Conservation (phyloP, 306 rosid species). For the Inga laurina region DNA sequence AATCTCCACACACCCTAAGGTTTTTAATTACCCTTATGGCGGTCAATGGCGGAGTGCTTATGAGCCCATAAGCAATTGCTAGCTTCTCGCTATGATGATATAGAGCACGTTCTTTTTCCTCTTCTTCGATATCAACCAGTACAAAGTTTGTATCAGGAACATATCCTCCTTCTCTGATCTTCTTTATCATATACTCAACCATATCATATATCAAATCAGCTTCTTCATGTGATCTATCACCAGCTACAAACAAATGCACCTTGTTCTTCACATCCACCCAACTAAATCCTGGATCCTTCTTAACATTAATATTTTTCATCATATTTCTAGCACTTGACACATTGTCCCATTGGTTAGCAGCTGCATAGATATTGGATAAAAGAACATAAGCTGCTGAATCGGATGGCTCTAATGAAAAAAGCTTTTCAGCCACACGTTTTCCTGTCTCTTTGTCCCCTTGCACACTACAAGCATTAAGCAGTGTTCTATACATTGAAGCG, state of each 20-base stretch:
- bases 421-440: not conserved
- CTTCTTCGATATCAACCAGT: conserved; percentile 68
- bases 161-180: conserved; percentile 31
- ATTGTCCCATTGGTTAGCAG: not conserved
- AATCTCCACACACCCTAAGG: not conserved
- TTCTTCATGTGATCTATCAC: conserved; percentile 70
- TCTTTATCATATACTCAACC: conserved; percentile 58
- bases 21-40: not conserved
- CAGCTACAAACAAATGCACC: conserved; percentile 75
- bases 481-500: not conserved
- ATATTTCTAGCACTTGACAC: not conserved
- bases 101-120: conserved; percentile 66
- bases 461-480: not conserved
- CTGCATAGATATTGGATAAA: conserved; percentile 1
- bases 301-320: not conserved
- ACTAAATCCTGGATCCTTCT: not conserved
- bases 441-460: conserved; percentile 3
- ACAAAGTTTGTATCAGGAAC: conserved; percentile 67
- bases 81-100: conserved; percentile 33
- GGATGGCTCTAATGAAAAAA: not conserved
- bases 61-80: not conserved
- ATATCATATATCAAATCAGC: conserved; percentile 53
- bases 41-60: not conserved
- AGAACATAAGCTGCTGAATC: not conserved
- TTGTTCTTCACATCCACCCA: conserved; percentile 55